phyloP scores from a whole-genome alignment of 306 rosid genomes.

The Glycine latifolia region DNA sequence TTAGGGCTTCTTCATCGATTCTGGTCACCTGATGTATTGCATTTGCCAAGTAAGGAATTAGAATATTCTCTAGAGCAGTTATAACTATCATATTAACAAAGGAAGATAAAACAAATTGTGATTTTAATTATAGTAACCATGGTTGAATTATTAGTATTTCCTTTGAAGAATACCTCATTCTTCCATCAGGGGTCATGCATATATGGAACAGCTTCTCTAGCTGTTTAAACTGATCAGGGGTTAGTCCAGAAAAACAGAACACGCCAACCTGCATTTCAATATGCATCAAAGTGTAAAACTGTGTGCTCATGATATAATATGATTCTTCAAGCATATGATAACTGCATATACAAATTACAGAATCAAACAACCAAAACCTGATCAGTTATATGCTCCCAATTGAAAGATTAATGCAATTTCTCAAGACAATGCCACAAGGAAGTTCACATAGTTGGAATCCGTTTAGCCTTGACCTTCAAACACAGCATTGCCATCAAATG shows the following conservation, averaged over 20 bases:
- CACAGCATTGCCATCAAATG: conserved; percentile 13
- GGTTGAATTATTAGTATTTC: conserved; percentile 16
- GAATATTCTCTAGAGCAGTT: not conserved
- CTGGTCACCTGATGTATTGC: conserved; percentile 49
- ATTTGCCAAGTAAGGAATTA: conserved; percentile 50
- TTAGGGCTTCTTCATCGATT: conserved; percentile 37
- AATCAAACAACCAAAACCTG: conserved; percentile 57
- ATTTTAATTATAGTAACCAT: not conserved
- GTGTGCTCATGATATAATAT: conserved; percentile 4
- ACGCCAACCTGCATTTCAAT: conserved; percentile 71
- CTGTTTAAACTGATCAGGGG: conserved; percentile 68
- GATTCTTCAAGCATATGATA: conserved; percentile 19
- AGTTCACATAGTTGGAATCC: conserved; percentile 73
- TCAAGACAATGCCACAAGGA: conserved; percentile 63
- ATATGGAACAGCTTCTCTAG: conserved; percentile 38
- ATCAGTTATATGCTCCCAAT: conserved; percentile 80
- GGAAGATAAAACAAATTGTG: not conserved
- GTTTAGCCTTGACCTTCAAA: conserved; percentile 76
- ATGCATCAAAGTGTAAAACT: conserved; percentile 6
- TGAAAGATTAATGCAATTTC: conserved; percentile 65
- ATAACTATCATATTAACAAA: not conserved
- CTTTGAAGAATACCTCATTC: conserved; percentile 57
- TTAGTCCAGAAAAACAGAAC: conserved; percentile 81
- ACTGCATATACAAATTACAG: not conserved
- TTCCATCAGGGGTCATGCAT: conserved; percentile 42